Evolutionary conservation across 2,329 filamentous ascomycete species (phyloP).

Genomic region (Botrytis tulipae): DNA sequence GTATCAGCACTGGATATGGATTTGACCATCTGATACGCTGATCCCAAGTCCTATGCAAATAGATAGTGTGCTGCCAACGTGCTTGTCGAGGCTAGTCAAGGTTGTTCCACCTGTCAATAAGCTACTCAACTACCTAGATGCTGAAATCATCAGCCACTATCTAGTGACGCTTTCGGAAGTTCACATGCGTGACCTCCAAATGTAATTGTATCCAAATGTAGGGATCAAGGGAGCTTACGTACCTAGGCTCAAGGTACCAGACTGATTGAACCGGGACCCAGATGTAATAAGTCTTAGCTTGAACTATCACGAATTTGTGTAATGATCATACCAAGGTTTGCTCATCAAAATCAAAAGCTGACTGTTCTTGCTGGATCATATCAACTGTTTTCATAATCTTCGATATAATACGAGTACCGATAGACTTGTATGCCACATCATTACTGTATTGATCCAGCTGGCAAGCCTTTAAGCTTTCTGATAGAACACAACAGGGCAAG

Average conservation of each 20-base stretch:
- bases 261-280: background rate
- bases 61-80: background rate
- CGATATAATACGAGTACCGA: background rate
- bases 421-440: background rate
- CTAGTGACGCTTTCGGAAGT: background rate
- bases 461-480: background rate
- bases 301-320: background rate
- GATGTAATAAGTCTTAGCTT: background rate
- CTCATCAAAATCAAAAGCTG: background rate
- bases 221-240: background rate
- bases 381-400: background rate
- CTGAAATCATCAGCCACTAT: background rate
- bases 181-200: background rate
- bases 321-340: background rate
- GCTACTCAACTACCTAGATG: background rate
- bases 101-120: background rate
- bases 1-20: background rate
- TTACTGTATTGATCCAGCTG: background rate
- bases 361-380: background rate
- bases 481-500: background rate
- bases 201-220: background rate
- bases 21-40: constrained; percentile 4
- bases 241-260: background rate
- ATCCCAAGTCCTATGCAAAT: background rate
- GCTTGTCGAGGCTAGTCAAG: background rate